Percentiles rank a stretch among this genome's conserved stretches.
Evolutionary conservation across 305 asterid species (phyloP).

Genomic region (Fraxinus velutina): DNA sequence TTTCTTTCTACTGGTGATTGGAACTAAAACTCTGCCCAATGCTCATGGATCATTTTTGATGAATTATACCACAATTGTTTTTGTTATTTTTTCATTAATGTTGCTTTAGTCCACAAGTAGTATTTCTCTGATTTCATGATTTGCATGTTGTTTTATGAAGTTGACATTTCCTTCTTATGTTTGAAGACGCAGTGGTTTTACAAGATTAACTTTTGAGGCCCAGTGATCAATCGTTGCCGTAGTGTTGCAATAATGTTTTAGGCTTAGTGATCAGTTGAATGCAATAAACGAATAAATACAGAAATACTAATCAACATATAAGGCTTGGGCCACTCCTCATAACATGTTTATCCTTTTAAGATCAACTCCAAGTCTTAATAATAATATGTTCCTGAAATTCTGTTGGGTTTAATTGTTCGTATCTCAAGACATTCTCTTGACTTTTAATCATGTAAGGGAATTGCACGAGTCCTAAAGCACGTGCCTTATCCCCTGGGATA

Average conservation of each 20-base stretch:
- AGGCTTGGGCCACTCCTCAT: not conserved
- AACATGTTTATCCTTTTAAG: not conserved
- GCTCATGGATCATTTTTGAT: not conserved
- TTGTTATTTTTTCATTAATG: not conserved
- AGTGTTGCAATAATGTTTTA: not conserved
- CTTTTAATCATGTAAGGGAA: not conserved
- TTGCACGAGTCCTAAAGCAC: not conserved
- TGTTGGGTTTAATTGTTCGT: not conserved
- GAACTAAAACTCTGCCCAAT: not conserved
- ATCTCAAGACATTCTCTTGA: not conserved
- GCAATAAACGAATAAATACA: not conserved
- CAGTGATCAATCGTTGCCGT: not conserved
- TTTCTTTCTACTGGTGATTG: conserved; percentile 8
- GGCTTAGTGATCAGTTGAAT: not conserved
- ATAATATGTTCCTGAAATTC: not conserved
- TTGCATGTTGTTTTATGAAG: conserved; percentile 5
- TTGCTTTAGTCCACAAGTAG: not conserved
- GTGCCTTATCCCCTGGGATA: not conserved
- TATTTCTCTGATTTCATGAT: not conserved
- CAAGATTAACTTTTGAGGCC: conserved; percentile 5
- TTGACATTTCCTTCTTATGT: not conserved
- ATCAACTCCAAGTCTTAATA: not conserved
- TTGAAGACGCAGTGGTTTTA: not conserved
- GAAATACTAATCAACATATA: not conserved
- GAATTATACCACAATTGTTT: not conserved